Base-by-base conservation (phyloP, 2,329 filamentous ascomycete genomes). In the Corinectria fuckeliana region DNA sequence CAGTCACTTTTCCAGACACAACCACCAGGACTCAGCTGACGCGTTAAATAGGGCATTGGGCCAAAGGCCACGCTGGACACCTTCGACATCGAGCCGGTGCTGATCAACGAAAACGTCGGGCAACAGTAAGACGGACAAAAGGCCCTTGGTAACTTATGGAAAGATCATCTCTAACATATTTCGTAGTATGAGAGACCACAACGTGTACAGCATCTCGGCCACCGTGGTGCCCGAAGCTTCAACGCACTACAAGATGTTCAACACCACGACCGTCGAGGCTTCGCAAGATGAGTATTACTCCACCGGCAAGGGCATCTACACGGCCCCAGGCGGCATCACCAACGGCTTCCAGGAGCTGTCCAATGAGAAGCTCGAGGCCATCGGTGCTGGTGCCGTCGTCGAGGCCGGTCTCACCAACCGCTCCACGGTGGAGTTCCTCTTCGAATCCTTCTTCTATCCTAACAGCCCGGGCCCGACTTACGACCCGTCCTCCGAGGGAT, bases 161-260 rank as follows among this genome's bases (percentile, higher is more conserved):
- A 39, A 5, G 7, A 26, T 18, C 32, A 9, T 20, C 10, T 16
- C 38, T 50, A 7, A 53, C 44, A 28, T n/a, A 21, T 5, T 14
- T 23, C 20, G 1, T 20, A 70, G 68, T 28, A 61, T 71, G 11
- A 69, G 67, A 48, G 69, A 71, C 28, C 69, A 71, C 60, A 69
- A 64, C 28, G 65, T 71, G 20, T 71, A 69, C 58, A 70, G 66
- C 59, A 71, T 71, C 38, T 70, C 70, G 63, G 69, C 67, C 1
- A 64, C 47, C 8, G 67, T 66, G 13, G 58, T 62, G 11, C 62
- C 64, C 4, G 65, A 71, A 30, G 68, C 63, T 49, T 69, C 67
- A 11, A 71, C 69, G 13, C 32, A 38, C 21, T 21, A 51, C 5
- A n/a, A 26, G 9, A 39, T 41, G 2, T 63, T 63, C 10, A 62